Evolutionary conservation across 345 rosid genomes (phyloP), one percentile per base, ranked within the genome.

Genomic region (Hibiscus mutabilis): DNA sequence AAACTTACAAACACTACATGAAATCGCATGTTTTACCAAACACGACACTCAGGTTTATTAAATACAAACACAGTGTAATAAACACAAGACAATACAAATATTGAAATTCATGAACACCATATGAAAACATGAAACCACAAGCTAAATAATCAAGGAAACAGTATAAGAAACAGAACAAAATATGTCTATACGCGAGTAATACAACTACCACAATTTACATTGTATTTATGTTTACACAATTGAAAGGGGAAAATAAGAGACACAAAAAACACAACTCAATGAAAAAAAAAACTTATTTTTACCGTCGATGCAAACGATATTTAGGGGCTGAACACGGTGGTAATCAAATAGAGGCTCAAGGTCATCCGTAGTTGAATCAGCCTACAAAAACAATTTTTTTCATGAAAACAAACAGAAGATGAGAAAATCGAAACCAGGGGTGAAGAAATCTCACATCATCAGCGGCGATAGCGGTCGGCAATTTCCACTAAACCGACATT

Each of bases 331-430:
- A 69, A 91, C 97, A 16, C 97, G 91, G 58, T 33, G 75, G 75
- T 91, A 91, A 78, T 88, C 89, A 73, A 91, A 91, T 71, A 91
- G 80, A 14, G 91, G 88, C 57, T 88, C 93, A n/a, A 91, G 78
- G 46, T 91, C 93, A n/a, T 90, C 93, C 16, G 76, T 56, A 22
- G 74, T 68, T 18, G 77, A 78, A 70, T 85, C 90, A 19, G 74
- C 84, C 97, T 84, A 76, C 76, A 71, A 76, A 62, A 61, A 71
- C 18, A 66, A 47, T 11, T 42, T 2, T 55, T 58, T 60, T 13
- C 24, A 42, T 15, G 40, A n/a, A 66, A 66, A 57, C 29, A 22
- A 65, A 22, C 9, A 7, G 40, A 27, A 12, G 14, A 52, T 29
- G 29, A 56, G 60, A 56, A 22, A 56, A 51, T 49, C 56, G 56